Evolutionary conservation across 768 basidiomycete genomes (phyloP).

Genomic region (Coprinopsis strossmayeri): DNA sequence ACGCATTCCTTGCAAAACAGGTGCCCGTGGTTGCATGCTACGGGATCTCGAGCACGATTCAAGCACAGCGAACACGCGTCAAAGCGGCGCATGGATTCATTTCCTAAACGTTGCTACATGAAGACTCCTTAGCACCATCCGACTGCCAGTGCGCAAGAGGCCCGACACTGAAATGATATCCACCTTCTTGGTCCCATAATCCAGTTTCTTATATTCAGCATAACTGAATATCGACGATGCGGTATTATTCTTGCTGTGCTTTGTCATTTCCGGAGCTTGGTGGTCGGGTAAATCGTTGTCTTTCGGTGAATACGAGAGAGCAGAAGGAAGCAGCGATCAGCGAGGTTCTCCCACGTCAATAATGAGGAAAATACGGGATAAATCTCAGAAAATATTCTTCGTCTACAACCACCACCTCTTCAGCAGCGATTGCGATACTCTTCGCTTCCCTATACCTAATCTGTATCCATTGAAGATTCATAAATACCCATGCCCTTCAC

Average conservation of each 20-base stretch:
- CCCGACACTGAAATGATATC: slow-evolving; percentile 11
- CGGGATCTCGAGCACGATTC: slow-evolving; percentile 74
- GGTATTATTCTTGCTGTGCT: slow-evolving; percentile 88
- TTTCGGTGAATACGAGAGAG: not conserved
- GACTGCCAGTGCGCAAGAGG: too few species aligned
- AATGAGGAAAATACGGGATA: not conserved
- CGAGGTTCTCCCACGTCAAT: slow-evolving; percentile 10
- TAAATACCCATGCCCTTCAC: not conserved
- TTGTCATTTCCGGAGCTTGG: slow-evolving; percentile 49
- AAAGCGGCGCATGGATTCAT: slow-evolving; percentile 89
- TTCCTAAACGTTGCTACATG: slow-evolving; percentile 68
- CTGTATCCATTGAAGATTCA: not conserved
- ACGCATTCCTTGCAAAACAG: slow-evolving; percentile 96
- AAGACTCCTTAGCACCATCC: too few species aligned
- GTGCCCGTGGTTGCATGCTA: slow-evolving; percentile 83
- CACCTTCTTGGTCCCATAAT: slow-evolving; percentile 79
- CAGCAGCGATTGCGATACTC: not conserved
- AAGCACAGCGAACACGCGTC: slow-evolving; percentile 90
- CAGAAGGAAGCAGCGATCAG: not conserved
- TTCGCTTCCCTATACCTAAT: not conserved
- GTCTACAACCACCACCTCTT: not conserved
- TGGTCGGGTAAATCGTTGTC: not conserved
- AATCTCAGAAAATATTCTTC: not conserved
- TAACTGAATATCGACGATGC: slow-evolving; percentile 88
- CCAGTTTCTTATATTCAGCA: slow-evolving; percentile 79